These are phyloP conservation scores for Ilyonectria sp. DNA, from an alignment of 2,329 filamentous ascomycete species.

Conservation along the genomic window DNA sequence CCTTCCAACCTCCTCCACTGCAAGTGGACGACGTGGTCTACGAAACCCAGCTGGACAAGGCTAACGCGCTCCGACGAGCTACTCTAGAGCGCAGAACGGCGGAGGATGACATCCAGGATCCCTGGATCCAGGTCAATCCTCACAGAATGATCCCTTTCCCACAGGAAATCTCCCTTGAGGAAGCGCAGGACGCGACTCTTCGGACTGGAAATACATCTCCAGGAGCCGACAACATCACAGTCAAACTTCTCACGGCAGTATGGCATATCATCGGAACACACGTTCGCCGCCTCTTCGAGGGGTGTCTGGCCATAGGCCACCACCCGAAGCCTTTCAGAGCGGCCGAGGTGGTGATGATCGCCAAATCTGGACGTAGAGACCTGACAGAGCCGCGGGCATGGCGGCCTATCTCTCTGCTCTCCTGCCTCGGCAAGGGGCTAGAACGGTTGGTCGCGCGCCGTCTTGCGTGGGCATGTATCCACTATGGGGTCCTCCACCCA, in stretches of 20 bases:
- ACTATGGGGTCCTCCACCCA: conserved; percentile 38
- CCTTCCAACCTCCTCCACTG: conserved; percentile 36
- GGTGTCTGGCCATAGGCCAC: conserved; percentile 36
- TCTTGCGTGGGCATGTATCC: conserved; percentile 38
- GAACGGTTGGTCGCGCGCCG: conserved; percentile 44
- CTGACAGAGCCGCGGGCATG: conserved; percentile 33
- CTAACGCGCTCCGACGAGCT: conserved; percentile 31
- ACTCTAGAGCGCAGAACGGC: conserved; percentile 34
- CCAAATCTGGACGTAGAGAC: conserved; percentile 42
- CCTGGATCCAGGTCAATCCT: conserved; percentile 24
- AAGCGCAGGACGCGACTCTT: conserved; percentile 34
- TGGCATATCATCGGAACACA: conserved; percentile 27
- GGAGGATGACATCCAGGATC: conserved; percentile 32
- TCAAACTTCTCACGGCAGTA: conserved; percentile 32
- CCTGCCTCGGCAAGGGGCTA: conserved; percentile 46
- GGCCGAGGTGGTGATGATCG: conserved; percentile 45
- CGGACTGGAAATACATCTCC: conserved; percentile 40
- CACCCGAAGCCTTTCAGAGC: conserved; percentile 39
- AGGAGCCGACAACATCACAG: conserved; percentile 39
- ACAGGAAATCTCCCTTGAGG: conserved; percentile 31
- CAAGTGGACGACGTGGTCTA: conserved; percentile 33
- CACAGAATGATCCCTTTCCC: conserved; percentile 27
- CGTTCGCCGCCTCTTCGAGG: conserved; percentile 34
- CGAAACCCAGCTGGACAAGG: conserved; percentile 36
- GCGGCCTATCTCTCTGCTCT: conserved; percentile 47